Conservation (phyloP, 495 filamentous ascomycete species). For the Neurospora pannonica region DNA sequence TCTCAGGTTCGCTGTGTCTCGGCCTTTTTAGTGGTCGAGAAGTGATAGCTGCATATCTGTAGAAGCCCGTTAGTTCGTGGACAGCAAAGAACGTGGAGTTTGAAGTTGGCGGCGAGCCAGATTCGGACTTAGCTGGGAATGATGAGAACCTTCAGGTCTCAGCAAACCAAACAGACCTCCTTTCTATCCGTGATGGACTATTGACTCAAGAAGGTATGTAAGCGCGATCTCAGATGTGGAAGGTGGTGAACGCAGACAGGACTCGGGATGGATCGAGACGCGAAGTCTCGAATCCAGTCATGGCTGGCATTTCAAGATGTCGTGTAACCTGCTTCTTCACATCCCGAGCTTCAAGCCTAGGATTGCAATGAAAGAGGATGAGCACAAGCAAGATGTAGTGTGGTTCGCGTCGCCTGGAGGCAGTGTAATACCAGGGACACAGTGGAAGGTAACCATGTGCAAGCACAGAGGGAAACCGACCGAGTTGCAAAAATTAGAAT, state of each 20-base stretch:
- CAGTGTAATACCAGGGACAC: conserved; percentile 90
- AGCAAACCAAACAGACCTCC: not conserved
- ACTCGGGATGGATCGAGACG: not conserved
- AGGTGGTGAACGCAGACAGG: not conserved
- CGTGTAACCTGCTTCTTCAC: not conserved
- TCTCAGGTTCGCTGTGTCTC: not conserved
- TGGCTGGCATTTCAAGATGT: not conserved
- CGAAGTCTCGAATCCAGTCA: not conserved
- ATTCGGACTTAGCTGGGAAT: not conserved
- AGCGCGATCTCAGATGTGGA: not conserved
- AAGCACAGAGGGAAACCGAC: conserved; percentile 51
- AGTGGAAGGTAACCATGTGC: conserved; percentile 59
- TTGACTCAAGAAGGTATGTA: not conserved
- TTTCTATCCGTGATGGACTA: not conserved
- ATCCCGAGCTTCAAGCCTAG: not conserved
- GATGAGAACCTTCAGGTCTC: not conserved
- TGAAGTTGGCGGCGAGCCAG: no score
- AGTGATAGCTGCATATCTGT: not conserved
- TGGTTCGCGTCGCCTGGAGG: conserved; percentile 70
- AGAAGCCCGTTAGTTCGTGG: not conserved
- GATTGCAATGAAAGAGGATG: not conserved
- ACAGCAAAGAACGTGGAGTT: not conserved
- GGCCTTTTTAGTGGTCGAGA: not conserved
- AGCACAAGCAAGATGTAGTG: not conserved
- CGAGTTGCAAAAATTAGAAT: conserved; percentile 62